Evolutionary conservation across 306 rosid species (phyloP), one percentile per base, ranked within the genome.

Genomic region (Castanea sativa): DNA sequence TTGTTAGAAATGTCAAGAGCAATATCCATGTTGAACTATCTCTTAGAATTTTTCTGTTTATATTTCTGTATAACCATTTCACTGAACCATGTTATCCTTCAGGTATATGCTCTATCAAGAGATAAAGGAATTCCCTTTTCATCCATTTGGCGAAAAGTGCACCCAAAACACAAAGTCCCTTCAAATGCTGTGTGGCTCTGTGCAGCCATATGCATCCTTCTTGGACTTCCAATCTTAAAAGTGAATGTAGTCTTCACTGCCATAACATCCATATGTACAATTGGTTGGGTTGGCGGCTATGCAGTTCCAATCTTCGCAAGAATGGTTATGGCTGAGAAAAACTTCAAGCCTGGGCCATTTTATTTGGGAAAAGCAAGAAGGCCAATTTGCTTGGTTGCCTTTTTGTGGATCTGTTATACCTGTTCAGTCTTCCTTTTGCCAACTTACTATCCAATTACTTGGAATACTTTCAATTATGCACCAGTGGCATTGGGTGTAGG

Each of bases 131-230:
- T 91, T 82, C 97, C 98, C 1, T 91, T 83, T 86, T 93, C 98
- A 23, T 32, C 73, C 20, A 12, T 90, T 80, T 93, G 98, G 98
- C 6, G 86, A 57, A 64, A 91, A 82, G 58, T 93, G 15, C 94
- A 93, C 83, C 97, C 97, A 3, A 93, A 85, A 78, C 57, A 83
- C 84, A 93, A 86, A 83, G 97, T 91, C 80, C 97, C 97, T 15
- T 83, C 94, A 9, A 91, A 91, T 30, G 98, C 98, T 2, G 98
- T 93, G 55, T 93, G 98, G 97, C 94, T 91, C 5, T 93, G 97
- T 76, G 94, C 98, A 20, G 92, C 83, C 69, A 89, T 93, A 32
- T 82, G 93, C 90, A 87, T 91, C 75, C 89, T 93, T 71, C 91
- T 93, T 35, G 98, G 98, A 10, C 89, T 90, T 49, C 97, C 98